Evolutionary conservation across 768 basidiomycete species (phyloP), one percentile per base, ranked within the genome.

Genomic region (Auricularia sp.): DNA sequence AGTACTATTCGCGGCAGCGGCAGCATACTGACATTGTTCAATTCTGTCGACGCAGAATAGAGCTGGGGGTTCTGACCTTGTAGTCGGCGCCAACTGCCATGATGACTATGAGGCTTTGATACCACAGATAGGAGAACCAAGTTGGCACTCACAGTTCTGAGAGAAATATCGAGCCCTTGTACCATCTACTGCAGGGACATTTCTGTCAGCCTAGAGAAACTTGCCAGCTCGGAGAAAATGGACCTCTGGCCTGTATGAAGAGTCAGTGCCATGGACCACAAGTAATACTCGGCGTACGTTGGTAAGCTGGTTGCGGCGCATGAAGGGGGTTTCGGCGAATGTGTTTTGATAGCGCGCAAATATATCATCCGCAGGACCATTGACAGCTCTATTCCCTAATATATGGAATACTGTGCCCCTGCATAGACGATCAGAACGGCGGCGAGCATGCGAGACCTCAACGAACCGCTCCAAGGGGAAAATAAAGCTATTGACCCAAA

Each of bases 141-240:
- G 29, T 29, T 29, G 29, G 29, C 21, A 39, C 85, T 71, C 71
- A 90, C 90, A 84, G 65, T 92, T 92, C 67, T 92, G 90, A 14
- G 90, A 91, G 69, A 92, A 92, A 70, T 92, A 92, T 69, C 89
- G 87, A 3, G 90, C 87, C 61, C 92, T 75, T 3, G 91, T 12
- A 59, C 23, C 29, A 88, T 69, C 90, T 86, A 89, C 91, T 62
- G n/a, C 29, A 29, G 29, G 29, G 29, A 63, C 23, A 70, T 67
- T 64, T 62, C 18, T 35, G 65, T 29, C 29, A 29, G 61, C 14
- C 61, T 43, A 43, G 39, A 64, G 35, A 66, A 39, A 64, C 56
- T 61, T 44, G 21, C 61, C 5, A 33, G 34, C 51, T 44, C 43
- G 60, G 44, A 12, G 8, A 44, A 33, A 4, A 56, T 42, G 64